Base-by-base conservation (phyloP, 2,329 filamentous ascomycete species). In the Penicillium sp. region DNA sequence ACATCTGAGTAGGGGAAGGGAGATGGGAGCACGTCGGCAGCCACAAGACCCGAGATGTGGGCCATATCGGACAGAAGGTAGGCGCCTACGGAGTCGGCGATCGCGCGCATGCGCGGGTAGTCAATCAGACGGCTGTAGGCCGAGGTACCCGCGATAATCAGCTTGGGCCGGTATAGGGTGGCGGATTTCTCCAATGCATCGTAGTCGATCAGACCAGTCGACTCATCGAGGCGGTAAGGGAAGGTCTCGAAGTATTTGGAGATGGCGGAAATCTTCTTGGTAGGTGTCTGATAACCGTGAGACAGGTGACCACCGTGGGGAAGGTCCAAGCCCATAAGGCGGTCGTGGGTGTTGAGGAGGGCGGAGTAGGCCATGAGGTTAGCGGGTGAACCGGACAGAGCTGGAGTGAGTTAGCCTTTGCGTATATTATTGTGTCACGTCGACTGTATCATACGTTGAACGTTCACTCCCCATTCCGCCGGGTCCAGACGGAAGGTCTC, bases 191-290 rank as follows among this genome's bases (percentile, higher is more conserved):
- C 89, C 63, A 99, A 88, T 70, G 85, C 86, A 70, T 96, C 91
- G 78, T 99, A 99, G 80, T 99, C 94, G 72, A 99, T 99, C 77
- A 97, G 87, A 68, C 94, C 94, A 33, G 94, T 97, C 71, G 78
- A 78, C 66, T 80, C 78, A 54, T 81, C 78, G 27, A 97, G 89
- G 61, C 92, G 88, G 84, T 99, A 99, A 55, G 94, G 94, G 79
- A 99, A 89, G 59, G 94, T 99, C 84, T 99, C 93, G 75, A 97
- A 99, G 86, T 99, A 99, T 72, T 93, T 97, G 39, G 93, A 97
- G 69, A 99, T 89, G 60, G 92, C 92, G 55, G 93, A 97, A 78
- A 99, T 99, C 73, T 99, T 99, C 83, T 90, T 91, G 73, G 89
- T 87, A 33, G 94, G 91, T 35, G 91, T 97, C 81, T 99, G 94